phyloP scores from a whole-genome alignment of 2,329 filamentous ascomycete genomes.

The Cladophialophora bantiana region DNA sequence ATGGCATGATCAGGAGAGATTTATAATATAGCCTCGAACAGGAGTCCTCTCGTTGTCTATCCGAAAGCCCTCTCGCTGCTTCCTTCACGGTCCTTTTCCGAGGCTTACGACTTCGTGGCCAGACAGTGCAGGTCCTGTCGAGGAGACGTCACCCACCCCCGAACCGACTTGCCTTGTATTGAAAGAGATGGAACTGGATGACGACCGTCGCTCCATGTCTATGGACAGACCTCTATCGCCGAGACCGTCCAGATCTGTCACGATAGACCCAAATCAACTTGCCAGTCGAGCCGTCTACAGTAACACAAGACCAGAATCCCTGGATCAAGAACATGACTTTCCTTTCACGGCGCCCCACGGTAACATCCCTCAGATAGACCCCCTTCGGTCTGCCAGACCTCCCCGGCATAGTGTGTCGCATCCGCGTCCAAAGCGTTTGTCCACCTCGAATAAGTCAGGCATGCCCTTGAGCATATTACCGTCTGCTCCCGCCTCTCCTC shows the following conservation, averaged over 20 bases:
- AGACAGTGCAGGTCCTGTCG: constrained; percentile 11
- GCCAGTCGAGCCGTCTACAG: constrained; percentile 24
- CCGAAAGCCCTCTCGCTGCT: constrained; percentile 10
- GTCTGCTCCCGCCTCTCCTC: constrained; percentile 70
- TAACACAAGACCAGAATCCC: constrained; percentile 39
- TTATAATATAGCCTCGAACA: constrained; percentile 9
- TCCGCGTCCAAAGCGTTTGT: constrained; percentile 37
- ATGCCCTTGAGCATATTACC: constrained; percentile 68
- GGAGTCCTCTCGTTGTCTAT: constrained; percentile 17
- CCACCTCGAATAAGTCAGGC: constrained; percentile 46
- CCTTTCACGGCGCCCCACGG: constrained; percentile 42
- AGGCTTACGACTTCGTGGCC: constrained; percentile 7
- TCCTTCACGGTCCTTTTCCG: constrained; percentile 7
- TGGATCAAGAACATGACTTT: constrained; percentile 45
- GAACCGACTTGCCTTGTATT: constrained; percentile 3
- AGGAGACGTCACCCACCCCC: constrained; percentile 12
- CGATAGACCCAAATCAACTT: constrained; percentile 37
- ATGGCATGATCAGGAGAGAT: constrained; percentile 25
- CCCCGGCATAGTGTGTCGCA: constrained; percentile 44
- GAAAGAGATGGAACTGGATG: constrained; percentile 34
- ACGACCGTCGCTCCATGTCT: constrained; percentile 24
- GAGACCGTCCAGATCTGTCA: constrained; percentile 34
- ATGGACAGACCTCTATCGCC: constrained; percentile 39
- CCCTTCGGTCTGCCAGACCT: constrained; percentile 43
- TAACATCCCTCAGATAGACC: constrained; percentile 43